Percentiles rank a stretch among this genome's conserved stretches.
phyloP scores from a whole-genome alignment of 2,329 filamentous ascomycete genomes.

The Acarospora socialis region DNA sequence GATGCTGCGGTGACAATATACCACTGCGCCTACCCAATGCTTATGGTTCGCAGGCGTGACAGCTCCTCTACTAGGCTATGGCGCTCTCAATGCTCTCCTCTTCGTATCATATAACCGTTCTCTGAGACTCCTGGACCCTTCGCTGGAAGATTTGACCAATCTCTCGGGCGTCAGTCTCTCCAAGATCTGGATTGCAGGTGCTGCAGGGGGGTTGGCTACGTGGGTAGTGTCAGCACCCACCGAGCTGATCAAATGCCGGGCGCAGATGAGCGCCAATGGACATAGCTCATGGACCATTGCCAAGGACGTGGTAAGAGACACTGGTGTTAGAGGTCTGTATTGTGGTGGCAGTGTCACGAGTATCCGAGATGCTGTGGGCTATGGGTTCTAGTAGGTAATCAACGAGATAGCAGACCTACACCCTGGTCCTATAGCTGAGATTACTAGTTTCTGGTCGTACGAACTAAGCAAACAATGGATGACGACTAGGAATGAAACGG shows the following conservation, averaged over 20 bases:
- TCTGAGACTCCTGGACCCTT: conserved; percentile 44
- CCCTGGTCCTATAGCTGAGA: no score
- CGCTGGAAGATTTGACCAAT: conserved; percentile 29
- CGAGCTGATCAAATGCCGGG: conserved; percentile 79
- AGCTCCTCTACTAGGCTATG: conserved; percentile 78
- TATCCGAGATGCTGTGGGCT: conserved; percentile 75
- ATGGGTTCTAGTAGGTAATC: conserved; percentile 66
- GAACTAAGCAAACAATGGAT: conserved; percentile 54
- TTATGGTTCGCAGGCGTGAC: conserved; percentile 46
- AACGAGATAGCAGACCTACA: neutral
- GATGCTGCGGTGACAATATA: conserved; percentile 4
- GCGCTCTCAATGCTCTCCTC: conserved; percentile 76
- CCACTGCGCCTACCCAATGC: conserved; percentile 7
- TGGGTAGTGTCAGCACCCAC: conserved; percentile 80
- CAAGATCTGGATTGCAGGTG: conserved; percentile 67
- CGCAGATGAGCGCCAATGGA: conserved; percentile 46
- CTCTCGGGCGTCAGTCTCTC: conserved; percentile 37
- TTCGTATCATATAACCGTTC: conserved; percentile 84
- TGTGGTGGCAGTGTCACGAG: conserved; percentile 70
- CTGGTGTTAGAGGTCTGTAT: conserved; percentile 59
- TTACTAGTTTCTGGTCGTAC: conserved; percentile 67
- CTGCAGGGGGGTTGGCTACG: conserved; percentile 66
- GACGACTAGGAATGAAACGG: conserved; percentile 30
- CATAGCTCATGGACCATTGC: conserved; percentile 47
- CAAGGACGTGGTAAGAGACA: conserved; percentile 42